Base-by-base conservation (phyloP, 2,329 filamentous ascomycete species). In the Fusarium algeriense region DNA sequence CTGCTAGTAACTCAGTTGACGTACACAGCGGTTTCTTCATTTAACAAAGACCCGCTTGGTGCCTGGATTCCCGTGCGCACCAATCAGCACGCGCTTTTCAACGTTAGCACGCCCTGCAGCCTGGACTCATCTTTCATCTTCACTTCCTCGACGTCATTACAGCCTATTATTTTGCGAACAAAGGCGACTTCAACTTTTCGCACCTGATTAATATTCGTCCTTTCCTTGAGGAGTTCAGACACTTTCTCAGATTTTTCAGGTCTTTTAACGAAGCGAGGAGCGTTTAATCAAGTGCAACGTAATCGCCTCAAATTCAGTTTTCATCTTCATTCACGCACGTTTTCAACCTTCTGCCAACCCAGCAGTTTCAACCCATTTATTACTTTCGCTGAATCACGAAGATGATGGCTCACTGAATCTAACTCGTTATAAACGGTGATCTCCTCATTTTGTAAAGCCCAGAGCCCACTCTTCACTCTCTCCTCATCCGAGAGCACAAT, bases 111-210 rank as follows among this genome's bases (percentile, higher is more conserved):
- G 49, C 41, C 49, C 53, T 69, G 52, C 37, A 61, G 61, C 68
- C 54, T 61, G 48, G 62, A 49, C 43, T 53, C 41, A 35, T 40
- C 43, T 45, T 52, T 55, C 68, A 57, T 45, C 56, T 50, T 48
- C 30, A 65, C 54, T 65, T 67, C 30, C n/a, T 56, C 28, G 70
- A 70, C 70, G 70, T 73, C 70, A 73, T 73, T 50, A 50, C 45
- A 46, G 17, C 23, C 34, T 44, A 58, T 58, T 32, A 46, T 41
- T 37, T 23, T 34, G 23, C 37, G 38, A 61, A 52, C 52, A 13
- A 34, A 38, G 40, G 53, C 45, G 43, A 52, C 46, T 46, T 37
- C 9, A 28, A n/a, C 35, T 54, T 37, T 44, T 72, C 43, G 37
- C 38, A 52, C 44, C 45, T 35, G 38, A 14, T 38, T 17, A 20